Base-by-base conservation (phyloP, 108 stramenopile species). In the Conticribra weissflogii region DNA sequence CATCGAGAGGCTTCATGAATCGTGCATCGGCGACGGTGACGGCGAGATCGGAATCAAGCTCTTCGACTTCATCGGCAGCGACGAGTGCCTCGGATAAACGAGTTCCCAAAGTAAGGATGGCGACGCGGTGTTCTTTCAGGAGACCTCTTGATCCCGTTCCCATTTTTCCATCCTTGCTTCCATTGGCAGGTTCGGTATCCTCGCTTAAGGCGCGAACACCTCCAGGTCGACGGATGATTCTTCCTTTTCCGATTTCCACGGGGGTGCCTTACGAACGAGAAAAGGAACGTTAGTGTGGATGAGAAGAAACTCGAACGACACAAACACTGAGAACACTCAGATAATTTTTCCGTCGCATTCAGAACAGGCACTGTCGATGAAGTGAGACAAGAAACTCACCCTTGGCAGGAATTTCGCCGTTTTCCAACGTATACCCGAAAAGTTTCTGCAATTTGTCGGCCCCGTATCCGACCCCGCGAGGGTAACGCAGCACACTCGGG, bases 1-100 rank as follows among this genome's bases (percentile, higher is more conserved):
- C 85, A 73, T 98, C 96, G 48, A 97, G 62, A 22, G 96, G 97
- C 78, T 98, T 98, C 96, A 97, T 94, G 86, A 96, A 98, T 1
- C 97, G 90, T 21, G 96, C 97, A 82, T 97, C 97, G 30, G 96
- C 97, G 14, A 97, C 97, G 1, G 96, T 97, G 7, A 97, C 95
- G 30, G 90, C 87, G 48, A 98, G 59, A 61, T 83, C 86, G 9
- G 85, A 77, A 52, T 96, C 82, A 33, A 73, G 73, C 28, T 90
- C 92, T 83, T 98, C 97, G 0, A 95, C 82, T 56, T 96, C 93
- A 41, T 92, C 71, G 18, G 97, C 97, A 28, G 97, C 97, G 25
- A 94, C 66, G 22, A 96, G 81, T 5, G 96, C 74, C 61, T 95
- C 94, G 63, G 89, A 86, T 15, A 98, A 81, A 53, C 97, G 88